phyloP scores from a whole-genome alignment of 495 filamentous ascomycete species.

The Neurospora sp. region DNA sequence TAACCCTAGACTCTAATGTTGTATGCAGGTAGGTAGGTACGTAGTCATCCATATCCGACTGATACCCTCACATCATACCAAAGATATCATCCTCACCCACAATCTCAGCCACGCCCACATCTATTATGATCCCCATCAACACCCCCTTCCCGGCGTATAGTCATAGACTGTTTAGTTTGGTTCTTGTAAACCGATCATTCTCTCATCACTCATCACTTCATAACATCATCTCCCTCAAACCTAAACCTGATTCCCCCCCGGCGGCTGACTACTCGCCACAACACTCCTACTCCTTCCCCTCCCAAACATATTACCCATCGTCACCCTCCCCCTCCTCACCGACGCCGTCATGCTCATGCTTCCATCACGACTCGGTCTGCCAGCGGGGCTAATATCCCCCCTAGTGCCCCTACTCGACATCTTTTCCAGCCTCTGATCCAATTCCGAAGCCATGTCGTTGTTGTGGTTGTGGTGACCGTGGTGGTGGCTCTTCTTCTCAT shows the following conservation, averaged over 20 bases:
- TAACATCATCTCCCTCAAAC: background rate
- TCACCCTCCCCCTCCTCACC: background rate
- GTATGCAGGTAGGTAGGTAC: background rate
- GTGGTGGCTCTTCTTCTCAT: background rate
- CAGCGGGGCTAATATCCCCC: background rate
- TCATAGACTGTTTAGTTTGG: background rate
- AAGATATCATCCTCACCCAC: background rate
- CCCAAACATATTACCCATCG: background rate
- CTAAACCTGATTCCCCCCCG: background rate
- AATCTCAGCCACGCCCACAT: background rate
- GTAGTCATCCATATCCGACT: background rate
- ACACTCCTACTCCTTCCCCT: background rate
- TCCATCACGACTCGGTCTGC: background rate
- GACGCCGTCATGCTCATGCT: background rate
- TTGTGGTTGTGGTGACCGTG: background rate
- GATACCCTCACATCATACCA: background rate
- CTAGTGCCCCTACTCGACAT: constrained; percentile 4
- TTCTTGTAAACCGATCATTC: background rate
- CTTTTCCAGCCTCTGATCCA: constrained; percentile 10
- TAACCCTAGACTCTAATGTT: background rate
- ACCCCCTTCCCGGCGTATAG: background rate
- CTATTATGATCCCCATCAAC: background rate
- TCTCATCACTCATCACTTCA: background rate
- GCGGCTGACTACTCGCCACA: background rate
- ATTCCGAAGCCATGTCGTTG: background rate